Conservation (phyloP, 768 basidiomycete genomes). For the Ephemerocybe angulata region DNA sequence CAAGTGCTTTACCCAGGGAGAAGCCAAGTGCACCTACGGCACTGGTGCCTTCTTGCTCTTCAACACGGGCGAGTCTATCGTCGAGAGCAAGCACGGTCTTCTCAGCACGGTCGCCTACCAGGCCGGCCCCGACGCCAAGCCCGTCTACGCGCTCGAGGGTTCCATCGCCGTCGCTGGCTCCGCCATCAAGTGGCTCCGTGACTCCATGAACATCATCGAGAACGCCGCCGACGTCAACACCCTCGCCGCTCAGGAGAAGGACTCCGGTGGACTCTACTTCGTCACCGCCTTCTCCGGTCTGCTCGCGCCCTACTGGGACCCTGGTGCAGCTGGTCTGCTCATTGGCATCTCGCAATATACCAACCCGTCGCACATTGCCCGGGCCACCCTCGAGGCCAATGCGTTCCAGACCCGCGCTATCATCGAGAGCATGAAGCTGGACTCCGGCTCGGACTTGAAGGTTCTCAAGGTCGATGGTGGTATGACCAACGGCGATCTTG, state of each 20-base stretch:
- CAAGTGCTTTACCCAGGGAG: conserved; percentile 86
- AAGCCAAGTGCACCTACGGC: conserved; percentile 98
- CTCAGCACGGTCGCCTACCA: conserved; percentile 95
- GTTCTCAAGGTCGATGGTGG: conserved; percentile 97
- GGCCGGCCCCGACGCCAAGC: conserved; percentile 70
- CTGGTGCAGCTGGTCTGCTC: conserved; percentile 80
- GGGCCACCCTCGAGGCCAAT: conserved; percentile 93
- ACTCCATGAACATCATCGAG: conserved; percentile 81
- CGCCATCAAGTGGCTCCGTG: conserved; percentile 95
- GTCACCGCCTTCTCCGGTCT: conserved; percentile 96
- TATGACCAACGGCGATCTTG: conserved; percentile 91
- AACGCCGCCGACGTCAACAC: conserved; percentile 81
- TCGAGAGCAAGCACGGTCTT: conserved; percentile 82
- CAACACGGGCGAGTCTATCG: conserved; percentile 85
- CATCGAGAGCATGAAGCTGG: conserved; percentile 91
- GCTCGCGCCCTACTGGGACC: conserved; percentile 97
- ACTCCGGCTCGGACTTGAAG: conserved; percentile 75
- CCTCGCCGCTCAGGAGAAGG: conserved; percentile 70
- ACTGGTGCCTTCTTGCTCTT: conserved; percentile 96
- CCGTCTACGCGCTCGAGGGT: conserved; percentile 93
- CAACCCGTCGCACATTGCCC: conserved; percentile 87
- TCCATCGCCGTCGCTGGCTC: conserved; percentile 95
- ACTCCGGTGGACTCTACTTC: conserved; percentile 90
- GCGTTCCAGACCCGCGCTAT: conserved; percentile 96
- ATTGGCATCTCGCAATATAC: conserved; percentile 87